Evolutionary conservation across 352 stramenopile species (phyloP).

Genomic region (Globisporangium orthogonon): DNA sequence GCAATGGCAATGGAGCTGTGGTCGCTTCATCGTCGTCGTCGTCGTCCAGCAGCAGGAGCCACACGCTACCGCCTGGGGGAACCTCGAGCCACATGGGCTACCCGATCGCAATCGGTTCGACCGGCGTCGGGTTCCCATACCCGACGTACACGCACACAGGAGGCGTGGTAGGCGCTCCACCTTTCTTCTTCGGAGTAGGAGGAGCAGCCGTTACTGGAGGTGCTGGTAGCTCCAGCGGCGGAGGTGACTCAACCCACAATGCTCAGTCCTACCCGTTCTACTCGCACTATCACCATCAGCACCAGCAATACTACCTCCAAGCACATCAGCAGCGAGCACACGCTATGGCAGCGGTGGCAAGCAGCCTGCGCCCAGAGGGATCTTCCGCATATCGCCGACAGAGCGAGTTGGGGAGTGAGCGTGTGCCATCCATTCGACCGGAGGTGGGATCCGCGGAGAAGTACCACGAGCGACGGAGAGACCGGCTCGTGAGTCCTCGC

Average conservation of each 20-base stretch:
- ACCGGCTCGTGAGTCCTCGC: slow-evolving; percentile 35
- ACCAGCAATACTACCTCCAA: slow-evolving; percentile 16
- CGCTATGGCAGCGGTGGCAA: slow-evolving; percentile 5
- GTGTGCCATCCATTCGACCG: slow-evolving; percentile 40
- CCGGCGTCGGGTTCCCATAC: slow-evolving; percentile 11
- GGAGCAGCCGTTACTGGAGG: background rate
- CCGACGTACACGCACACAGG: slow-evolving; percentile 13
- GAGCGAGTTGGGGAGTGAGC: slow-evolving; percentile 66
- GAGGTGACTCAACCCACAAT: slow-evolving; percentile 4
- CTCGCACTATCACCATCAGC: slow-evolving; percentile 19
- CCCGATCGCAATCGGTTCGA: slow-evolving; percentile 3
- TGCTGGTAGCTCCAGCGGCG: background rate
- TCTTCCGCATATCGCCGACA: slow-evolving; percentile 50
- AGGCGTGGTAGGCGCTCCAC: slow-evolving; percentile 9
- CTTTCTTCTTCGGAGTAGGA: slow-evolving; percentile 13
- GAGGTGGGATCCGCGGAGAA: slow-evolving; percentile 38
- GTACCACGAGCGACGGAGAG: slow-evolving; percentile 31
- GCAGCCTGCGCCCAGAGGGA: slow-evolving; percentile 7
- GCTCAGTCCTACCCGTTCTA: slow-evolving; percentile 14
- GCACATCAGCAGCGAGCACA: slow-evolving; percentile 22
- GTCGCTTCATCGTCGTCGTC: slow-evolving; percentile 6
- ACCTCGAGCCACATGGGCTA: slow-evolving; percentile 16
- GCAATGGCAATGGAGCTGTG: background rate
- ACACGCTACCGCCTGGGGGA: slow-evolving; percentile 10
- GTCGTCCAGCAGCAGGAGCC: slow-evolving; percentile 4